Evolutionary conservation across 164 flowering plant genomes (phyloP).

Genomic region (Brasenia schreberi): DNA sequence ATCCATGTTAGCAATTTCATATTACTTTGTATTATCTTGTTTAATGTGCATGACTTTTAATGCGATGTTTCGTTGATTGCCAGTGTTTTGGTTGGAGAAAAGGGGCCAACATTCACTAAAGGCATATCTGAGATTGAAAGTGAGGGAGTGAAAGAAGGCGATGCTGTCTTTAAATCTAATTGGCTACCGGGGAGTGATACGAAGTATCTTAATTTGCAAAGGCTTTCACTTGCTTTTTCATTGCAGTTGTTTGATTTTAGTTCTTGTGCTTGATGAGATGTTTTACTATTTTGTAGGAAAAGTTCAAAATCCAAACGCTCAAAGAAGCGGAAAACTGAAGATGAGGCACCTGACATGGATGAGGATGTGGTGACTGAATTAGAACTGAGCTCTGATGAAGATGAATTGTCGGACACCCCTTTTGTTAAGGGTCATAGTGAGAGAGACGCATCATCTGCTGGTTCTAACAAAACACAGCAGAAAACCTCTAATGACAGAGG

Average conservation of each 20-base stretch:
- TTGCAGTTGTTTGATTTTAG: neutral
- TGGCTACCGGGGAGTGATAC: slow-evolving; percentile 62
- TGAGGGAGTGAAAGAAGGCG: too few relatives aligned
- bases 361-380: slow-evolving; percentile 63
- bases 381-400: slow-evolving; percentile 59
- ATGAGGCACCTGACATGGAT: slow-evolving; percentile 18
- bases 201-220: slow-evolving; percentile 24
- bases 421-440: neutral
- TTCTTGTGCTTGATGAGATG: neutral
- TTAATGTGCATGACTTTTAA: neutral
- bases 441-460: neutral
- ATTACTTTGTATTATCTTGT: neutral
- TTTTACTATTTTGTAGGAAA: neutral
- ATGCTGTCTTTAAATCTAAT: too few relatives aligned
- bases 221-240: neutral
- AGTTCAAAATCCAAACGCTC: slow-evolving; percentile 6
- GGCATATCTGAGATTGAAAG: slow-evolving; percentile 7
- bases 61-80: slow-evolving; percentile 4
- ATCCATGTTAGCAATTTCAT: slow-evolving; percentile 49
- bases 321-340: slow-evolving; percentile 14
- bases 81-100: slow-evolving; percentile 74
- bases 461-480: neutral
- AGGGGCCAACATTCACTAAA: slow-evolving; percentile 37
- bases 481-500: neutral
- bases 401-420: slow-evolving; percentile 6